Percentiles rank a stretch among this genome's conserved stretches.
phyloP scores from a whole-genome alignment of 306 rosid genomes.

The Quercus berberidifolia region DNA sequence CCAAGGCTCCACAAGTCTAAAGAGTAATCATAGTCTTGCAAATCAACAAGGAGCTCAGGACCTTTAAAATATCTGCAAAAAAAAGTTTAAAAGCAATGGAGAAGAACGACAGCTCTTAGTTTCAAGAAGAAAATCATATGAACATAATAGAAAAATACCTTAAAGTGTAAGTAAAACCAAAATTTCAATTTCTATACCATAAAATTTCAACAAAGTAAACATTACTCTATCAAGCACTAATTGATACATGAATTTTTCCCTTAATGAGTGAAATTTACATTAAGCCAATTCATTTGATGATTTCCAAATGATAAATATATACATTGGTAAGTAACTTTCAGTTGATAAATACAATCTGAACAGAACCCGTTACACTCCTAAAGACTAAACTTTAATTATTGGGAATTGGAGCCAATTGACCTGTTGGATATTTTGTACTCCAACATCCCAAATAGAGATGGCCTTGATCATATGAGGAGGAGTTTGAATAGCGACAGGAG shows the following conservation, averaged over 20 bases:
- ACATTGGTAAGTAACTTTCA: too few relatives aligned
- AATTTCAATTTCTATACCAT: neutral
- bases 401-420: too few relatives aligned
- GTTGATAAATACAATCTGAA: too few relatives aligned
- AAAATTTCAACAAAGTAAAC: neutral
- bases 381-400: too few relatives aligned
- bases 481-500: too few relatives aligned
- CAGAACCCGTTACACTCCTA: too few relatives aligned
- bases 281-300: neutral
- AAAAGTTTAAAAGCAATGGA: neutral
- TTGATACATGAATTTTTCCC: neutral
- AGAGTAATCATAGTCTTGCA: constrained; percentile 94
- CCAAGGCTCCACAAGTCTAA: constrained; percentile 95
- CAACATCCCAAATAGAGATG: too few relatives aligned
- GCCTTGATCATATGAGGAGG: too few relatives aligned
- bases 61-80: constrained; percentile 87
- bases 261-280: neutral
- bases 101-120: neutral
- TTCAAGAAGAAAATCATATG: neutral
- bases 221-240: neutral
- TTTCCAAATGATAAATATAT: neutral
- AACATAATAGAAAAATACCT: neutral
- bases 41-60: constrained; percentile 95
- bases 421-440: too few relatives aligned
- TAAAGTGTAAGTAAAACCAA: neutral